These are phyloP conservation scores for Nephelium lappaceum DNA, from an alignment of 345 rosid genomes.

Conservation along the genomic window DNA sequence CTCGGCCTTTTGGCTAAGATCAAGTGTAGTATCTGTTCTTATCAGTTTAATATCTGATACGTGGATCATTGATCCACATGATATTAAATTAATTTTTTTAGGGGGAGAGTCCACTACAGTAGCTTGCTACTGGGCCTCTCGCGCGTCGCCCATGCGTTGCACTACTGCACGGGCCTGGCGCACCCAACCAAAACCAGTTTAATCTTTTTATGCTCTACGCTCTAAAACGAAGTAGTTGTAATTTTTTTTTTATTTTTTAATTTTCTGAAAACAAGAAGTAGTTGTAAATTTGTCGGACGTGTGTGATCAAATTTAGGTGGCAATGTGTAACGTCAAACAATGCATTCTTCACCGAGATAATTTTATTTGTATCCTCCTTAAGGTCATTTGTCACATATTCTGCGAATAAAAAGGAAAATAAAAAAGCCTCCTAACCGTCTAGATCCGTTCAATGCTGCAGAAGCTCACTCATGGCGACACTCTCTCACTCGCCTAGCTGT, in stretches of 20 bases:
- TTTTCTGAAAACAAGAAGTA: no score
- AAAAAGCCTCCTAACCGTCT: no score
- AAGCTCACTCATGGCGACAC: constrained; percentile 50
- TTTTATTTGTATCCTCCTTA: no score
- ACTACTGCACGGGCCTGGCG: constrained; percentile 25
- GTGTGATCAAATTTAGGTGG: no score
- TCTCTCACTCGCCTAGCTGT: constrained; percentile 30
- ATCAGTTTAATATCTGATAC: constrained; percentile 37
- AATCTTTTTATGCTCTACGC: no score
- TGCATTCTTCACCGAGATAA: no score
- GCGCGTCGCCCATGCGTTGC: constrained; percentile 25
- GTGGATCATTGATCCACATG: neutral
- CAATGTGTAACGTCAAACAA: no score
- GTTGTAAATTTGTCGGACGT: no score
- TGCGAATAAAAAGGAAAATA: no score
- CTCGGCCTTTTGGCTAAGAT: constrained; percentile 75
- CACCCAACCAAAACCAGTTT: neutral
- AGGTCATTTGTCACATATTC: no score
- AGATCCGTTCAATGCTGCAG: constrained; percentile 24
- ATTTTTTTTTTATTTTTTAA: no score
- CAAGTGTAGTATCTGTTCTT: constrained; percentile 56
- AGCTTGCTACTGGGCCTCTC: constrained; percentile 21
- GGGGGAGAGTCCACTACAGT: constrained; percentile 13
- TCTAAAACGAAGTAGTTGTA: neutral
- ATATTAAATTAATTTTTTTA: constrained; percentile 9